Percentiles rank a stretch among this genome's conserved stretches.
These are phyloP conservation scores for Olyra latifolia DNA, from an alignment of 176 grass and related monocot species.

Conservation along the genomic window DNA sequence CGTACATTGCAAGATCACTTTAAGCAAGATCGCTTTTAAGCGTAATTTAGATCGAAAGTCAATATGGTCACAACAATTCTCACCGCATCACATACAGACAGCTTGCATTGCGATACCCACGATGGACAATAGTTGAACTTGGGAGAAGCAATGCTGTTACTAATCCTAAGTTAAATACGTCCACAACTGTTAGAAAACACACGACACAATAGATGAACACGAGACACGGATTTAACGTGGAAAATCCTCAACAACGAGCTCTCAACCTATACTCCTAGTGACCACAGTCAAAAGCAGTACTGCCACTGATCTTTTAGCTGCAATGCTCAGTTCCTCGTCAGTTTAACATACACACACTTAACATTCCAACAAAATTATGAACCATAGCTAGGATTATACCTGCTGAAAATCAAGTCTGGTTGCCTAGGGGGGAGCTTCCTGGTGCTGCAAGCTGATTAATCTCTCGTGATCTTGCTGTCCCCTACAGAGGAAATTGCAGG, in stretches of 20 bases:
- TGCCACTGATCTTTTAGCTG: background rate
- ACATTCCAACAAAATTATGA: background rate
- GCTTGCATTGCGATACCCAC: background rate
- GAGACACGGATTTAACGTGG: too few relatives aligned
- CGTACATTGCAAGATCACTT: constrained; percentile 26
- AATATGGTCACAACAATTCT: constrained; percentile 33
- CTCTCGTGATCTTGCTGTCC: background rate
- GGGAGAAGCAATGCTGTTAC: too few relatives aligned
- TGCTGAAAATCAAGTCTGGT: background rate
- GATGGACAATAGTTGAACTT: background rate
- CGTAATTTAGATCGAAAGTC: constrained; percentile 13
- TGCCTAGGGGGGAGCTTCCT: background rate
- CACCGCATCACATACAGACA: background rate
- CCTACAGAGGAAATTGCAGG: constrained; percentile 22
- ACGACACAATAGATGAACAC: too few relatives aligned
- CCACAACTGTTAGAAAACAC: too few relatives aligned
- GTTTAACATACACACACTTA: background rate
- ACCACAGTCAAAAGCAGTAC: too few relatives aligned
- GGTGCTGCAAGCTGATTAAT: background rate
- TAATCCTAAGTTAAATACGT: too few relatives aligned
- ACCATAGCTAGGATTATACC: background rate
- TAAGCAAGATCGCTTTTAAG: too few relatives aligned
- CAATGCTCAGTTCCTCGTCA: background rate
- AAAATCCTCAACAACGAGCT: too few relatives aligned
- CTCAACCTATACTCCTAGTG: too few relatives aligned